Evolutionary conservation across 2,329 filamentous ascomycete genomes (phyloP).

Genomic region (Fusarium tjaetaba): DNA sequence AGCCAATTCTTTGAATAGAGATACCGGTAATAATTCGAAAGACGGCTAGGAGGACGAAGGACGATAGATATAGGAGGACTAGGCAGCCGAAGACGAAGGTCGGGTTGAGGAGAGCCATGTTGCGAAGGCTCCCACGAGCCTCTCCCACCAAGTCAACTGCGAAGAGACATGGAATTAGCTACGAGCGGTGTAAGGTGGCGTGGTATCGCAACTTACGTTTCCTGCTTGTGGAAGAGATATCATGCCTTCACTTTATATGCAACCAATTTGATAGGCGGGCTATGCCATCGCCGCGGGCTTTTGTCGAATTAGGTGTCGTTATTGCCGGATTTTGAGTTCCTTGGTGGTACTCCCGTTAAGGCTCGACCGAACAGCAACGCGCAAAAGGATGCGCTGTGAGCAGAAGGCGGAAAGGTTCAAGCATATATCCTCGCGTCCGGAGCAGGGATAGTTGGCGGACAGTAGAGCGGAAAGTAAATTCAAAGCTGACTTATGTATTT

Average conservation of each 20-base stretch:
- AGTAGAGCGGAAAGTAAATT: slow-evolving; percentile 27
- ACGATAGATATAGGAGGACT: slow-evolving; percentile 87
- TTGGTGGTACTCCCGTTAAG: slow-evolving; percentile 22
- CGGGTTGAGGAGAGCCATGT: slow-evolving; percentile 74
- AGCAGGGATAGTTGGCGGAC: slow-evolving; percentile 2
- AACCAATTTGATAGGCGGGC: slow-evolving; percentile 32
- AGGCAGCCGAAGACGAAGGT: slow-evolving; percentile 88
- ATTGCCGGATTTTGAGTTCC: slow-evolving; percentile 37
- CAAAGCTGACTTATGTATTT: slow-evolving; percentile 22
- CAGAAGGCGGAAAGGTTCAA: background rate
- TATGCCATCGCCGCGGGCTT: slow-evolving; percentile 42
- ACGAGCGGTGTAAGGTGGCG: slow-evolving; percentile 40
- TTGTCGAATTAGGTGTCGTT: slow-evolving; percentile 16
- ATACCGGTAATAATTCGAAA: slow-evolving; percentile 91
- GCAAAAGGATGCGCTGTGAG: background rate
- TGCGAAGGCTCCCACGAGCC: slow-evolving; percentile 38
- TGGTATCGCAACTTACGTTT: slow-evolving; percentile 40
- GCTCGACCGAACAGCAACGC: background rate
- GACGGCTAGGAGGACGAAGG: slow-evolving; percentile 93
- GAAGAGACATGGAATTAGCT: slow-evolving; percentile 28
- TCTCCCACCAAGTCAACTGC: slow-evolving; percentile 41
- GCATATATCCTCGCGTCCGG: background rate
- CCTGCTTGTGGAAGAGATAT: slow-evolving; percentile 37
- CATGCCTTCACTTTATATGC: slow-evolving; percentile 41
- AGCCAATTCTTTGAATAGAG: slow-evolving; percentile 95